Percentiles rank a stretch among this genome's conserved stretches.
Conservation (phyloP, 2,329 filamentous ascomycete species). For the Herpomyces periplanetae region DNA sequence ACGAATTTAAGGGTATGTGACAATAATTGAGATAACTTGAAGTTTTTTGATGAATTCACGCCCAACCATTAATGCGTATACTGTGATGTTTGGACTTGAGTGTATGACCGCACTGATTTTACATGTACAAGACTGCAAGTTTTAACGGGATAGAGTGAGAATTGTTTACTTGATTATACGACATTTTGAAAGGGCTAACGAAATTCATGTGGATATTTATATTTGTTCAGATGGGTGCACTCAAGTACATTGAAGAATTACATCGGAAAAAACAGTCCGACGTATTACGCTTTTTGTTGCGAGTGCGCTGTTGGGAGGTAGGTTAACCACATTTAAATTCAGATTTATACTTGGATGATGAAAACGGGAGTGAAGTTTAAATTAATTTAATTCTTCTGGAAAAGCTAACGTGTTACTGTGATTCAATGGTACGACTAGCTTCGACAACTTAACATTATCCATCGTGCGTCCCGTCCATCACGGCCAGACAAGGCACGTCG, state of each 20-base stretch:
- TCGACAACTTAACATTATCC: constrained; percentile 97
- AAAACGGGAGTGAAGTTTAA: constrained; percentile 6
- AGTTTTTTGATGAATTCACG: too few species aligned
- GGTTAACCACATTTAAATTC: constrained; percentile 6
- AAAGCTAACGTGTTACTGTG: constrained; percentile 99
- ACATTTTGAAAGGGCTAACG: too few species aligned
- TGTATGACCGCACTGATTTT: too few species aligned
- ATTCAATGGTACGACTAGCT: constrained; percentile 95
- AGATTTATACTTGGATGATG: constrained; percentile 1
- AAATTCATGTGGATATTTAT: too few species aligned
- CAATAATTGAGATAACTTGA: too few species aligned
- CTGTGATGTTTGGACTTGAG: too few species aligned
- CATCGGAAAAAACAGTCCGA: constrained; percentile 99
- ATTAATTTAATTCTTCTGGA: constrained; percentile 39
- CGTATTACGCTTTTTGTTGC: constrained; percentile 97
- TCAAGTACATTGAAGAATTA: constrained; percentile 99
- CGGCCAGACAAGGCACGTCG: constrained; percentile 99
- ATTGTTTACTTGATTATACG: too few species aligned
- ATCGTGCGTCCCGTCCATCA: constrained; percentile 87
- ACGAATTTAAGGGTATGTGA: too few species aligned
- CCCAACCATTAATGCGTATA: too few species aligned
- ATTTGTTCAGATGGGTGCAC: constrained; percentile 98
- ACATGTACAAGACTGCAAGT: too few species aligned
- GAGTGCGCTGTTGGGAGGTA: constrained; percentile 99
- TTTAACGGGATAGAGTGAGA: too few species aligned